Evolutionary conservation across 768 basidiomycete species (phyloP).

Genomic region (Macrolepiota dolichaula): DNA sequence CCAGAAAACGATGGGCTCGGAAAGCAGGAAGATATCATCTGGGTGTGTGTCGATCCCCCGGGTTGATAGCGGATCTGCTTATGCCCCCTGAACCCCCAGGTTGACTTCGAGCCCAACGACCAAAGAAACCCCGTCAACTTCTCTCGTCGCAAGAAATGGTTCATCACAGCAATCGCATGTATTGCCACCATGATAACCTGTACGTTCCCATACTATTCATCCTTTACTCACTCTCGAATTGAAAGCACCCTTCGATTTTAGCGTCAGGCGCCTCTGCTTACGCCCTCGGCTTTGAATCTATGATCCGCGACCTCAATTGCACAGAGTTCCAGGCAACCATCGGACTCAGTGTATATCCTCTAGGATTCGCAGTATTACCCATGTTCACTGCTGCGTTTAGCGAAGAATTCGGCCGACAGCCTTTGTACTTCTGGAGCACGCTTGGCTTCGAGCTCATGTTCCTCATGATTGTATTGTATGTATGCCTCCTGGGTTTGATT

Average conservation of each 20-base stretch:
- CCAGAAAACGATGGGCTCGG: neutral
- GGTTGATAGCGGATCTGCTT: neutral
- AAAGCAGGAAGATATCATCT: neutral
- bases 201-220: conserved; percentile 17
- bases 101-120: conserved; percentile 13
- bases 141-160: conserved; percentile 21
- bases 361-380: conserved; percentile 61
- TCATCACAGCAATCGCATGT: conserved; percentile 32
- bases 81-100: neutral
- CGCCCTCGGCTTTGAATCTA: conserved; percentile 51
- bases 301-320: conserved; percentile 47
- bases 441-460: conserved; percentile 49
- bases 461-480: conserved; percentile 43
- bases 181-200: conserved; percentile 39
- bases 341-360: conserved; percentile 48
- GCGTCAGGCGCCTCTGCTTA: conserved; percentile 51
- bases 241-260: conserved; percentile 19
- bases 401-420: conserved; percentile 65
- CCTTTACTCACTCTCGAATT: neutral
- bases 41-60: neutral
- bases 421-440: conserved; percentile 48
- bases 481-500: neutral
- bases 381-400: conserved; percentile 65
- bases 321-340: conserved; percentile 41
- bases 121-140: conserved; percentile 18